Evolutionary conservation across 148 eudicot species (phyloP).

Genomic region (Camellia granthamiana): DNA sequence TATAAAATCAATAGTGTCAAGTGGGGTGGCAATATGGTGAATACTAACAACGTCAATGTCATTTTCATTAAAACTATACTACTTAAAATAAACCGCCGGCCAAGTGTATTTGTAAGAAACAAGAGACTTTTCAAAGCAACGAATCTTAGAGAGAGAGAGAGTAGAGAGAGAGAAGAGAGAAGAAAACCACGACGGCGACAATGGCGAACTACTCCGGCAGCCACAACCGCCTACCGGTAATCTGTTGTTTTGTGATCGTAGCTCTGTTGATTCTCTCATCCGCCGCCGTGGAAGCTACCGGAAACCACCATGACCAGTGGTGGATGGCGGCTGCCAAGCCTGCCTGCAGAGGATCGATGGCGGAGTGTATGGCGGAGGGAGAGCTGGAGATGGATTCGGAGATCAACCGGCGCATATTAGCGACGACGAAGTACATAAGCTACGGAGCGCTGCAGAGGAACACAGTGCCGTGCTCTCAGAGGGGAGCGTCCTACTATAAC

Average conservation of each 20-base stretch:
- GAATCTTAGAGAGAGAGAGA: not conserved
- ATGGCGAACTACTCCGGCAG: constrained; percentile 4
- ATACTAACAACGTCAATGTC: constrained; percentile 7
- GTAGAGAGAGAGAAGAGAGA: no score
- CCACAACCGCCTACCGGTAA: not conserved
- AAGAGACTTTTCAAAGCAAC: not conserved
- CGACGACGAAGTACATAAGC: constrained; percentile 47
- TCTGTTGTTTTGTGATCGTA: constrained; percentile 3
- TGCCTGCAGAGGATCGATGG: constrained; percentile 37
- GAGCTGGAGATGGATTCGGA: constrained; percentile 61
- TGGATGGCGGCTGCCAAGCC: constrained; percentile 21
- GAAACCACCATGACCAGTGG: constrained; percentile 9
- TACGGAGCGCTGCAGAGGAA: constrained; percentile 59
- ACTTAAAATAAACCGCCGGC: constrained; percentile 7
- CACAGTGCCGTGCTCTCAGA: constrained; percentile 58
- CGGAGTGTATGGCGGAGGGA: constrained; percentile 34
- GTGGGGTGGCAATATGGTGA: constrained; percentile 18
- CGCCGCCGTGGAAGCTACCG: constrained; percentile 11
- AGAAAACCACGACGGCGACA: not conserved
- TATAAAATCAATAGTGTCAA: not conserved
- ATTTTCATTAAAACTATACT: not conserved
- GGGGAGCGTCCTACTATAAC: constrained; percentile 75
- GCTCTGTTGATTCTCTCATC: not conserved
- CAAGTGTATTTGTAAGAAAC: not conserved
- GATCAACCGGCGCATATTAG: constrained; percentile 50